Evolutionary conservation across 2,329 filamentous ascomycete genomes (phyloP).

Genomic region (Alternaria sp.): DNA sequence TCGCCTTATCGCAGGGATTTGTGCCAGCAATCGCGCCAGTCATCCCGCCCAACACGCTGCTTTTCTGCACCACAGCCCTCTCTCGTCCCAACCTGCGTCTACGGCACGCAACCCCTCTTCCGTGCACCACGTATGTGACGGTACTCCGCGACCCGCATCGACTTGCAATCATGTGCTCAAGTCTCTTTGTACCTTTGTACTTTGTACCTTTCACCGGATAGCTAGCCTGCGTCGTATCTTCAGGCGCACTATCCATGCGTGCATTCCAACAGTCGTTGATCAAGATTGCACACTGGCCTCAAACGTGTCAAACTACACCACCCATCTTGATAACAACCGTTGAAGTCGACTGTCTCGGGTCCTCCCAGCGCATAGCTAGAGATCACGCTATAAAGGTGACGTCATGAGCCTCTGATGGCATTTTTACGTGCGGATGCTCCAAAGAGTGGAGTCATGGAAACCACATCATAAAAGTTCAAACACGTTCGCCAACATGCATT

Average conservation of each 20-base stretch:
- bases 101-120: slow-evolving; percentile 16
- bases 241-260: not conserved
- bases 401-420: slow-evolving; percentile 7
- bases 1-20: slow-evolving; percentile 9
- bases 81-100: slow-evolving; percentile 15
- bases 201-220: too few relatives aligned
- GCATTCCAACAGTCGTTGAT: not conserved
- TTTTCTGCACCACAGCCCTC: slow-evolving; percentile 6
- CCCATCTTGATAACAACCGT: not conserved
- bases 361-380: slow-evolving; percentile 4
- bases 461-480: not conserved
- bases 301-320: not conserved
- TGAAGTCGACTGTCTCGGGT: not conserved
- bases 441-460: slow-evolving; percentile 1
- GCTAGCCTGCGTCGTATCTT: not conserved
- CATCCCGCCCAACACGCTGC: slow-evolving; percentile 11
- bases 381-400: slow-evolving; percentile 1
- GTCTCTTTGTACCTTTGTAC: slow-evolving; percentile 6
- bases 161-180: slow-evolving; percentile 28
- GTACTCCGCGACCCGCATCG: slow-evolving; percentile 22
- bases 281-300: not conserved
- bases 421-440: slow-evolving; percentile 1
- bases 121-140: slow-evolving; percentile 21
- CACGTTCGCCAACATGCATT: not conserved
- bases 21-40: slow-evolving; percentile 7